Percentiles rank a stretch among this genome's conserved stretches.
Conservation (phyloP, 2,329 filamentous ascomycete species). For the Pyrenophora seminiperda region DNA sequence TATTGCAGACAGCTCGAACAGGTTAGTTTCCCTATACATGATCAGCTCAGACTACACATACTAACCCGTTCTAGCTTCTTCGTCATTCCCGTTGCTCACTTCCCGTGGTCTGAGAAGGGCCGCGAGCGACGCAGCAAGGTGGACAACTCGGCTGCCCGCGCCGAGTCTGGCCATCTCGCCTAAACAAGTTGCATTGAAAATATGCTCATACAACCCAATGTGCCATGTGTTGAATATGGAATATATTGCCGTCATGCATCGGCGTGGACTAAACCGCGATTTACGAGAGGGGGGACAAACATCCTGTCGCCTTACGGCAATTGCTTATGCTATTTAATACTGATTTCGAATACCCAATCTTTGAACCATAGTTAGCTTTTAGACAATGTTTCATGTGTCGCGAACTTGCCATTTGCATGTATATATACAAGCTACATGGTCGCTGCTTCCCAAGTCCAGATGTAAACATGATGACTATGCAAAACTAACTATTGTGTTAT, state of each 20-base stretch:
- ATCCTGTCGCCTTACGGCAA: background rate
- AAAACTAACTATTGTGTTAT: too few species aligned
- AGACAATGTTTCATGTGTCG: background rate
- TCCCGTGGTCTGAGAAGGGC: conserved; percentile 77
- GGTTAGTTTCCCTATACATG: conserved; percentile 33
- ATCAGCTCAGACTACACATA: background rate
- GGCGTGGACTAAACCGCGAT: background rate
- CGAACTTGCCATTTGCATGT: background rate
- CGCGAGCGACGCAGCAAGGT: conserved; percentile 46
- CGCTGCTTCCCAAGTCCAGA: background rate
- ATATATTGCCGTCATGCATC: background rate
- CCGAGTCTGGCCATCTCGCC: conserved; percentile 10
- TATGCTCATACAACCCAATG: background rate
- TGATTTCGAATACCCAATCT: conserved; percentile 9
- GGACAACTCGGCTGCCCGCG: conserved; percentile 47
- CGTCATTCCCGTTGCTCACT: conserved; percentile 88
- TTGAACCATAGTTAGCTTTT: background rate
- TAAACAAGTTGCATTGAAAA: conserved; percentile 1
- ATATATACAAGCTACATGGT: background rate
- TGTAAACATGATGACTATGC: too few species aligned
- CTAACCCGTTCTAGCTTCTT: conserved; percentile 71
- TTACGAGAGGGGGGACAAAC: background rate
- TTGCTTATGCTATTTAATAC: conserved; percentile 9
- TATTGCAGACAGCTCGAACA: conserved; percentile 61
- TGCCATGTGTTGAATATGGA: background rate